Conservation (phyloP, 768 basidiomycete species). For the Amanita pallidorosea region DNA sequence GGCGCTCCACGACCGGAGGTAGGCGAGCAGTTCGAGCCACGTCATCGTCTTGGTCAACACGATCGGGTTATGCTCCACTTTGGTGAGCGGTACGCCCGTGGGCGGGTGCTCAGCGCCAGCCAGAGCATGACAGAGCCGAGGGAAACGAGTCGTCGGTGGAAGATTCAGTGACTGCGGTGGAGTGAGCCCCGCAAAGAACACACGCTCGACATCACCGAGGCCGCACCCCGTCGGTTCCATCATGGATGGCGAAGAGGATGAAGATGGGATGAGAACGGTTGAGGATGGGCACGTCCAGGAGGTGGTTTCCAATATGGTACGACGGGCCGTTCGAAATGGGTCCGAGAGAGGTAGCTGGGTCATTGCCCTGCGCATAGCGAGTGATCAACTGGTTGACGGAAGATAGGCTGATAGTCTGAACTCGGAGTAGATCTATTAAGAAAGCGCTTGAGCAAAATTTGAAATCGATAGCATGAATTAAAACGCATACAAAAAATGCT, state of each 20-base stretch:
- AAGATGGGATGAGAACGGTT: constrained; percentile 11
- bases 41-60: constrained; percentile 46
- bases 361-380: constrained; percentile 49
- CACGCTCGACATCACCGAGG: constrained; percentile 34
- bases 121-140: constrained; percentile 3
- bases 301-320: constrained; percentile 64
- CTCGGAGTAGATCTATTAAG: constrained; percentile 50
- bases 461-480: neutral
- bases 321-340: constrained; percentile 75
- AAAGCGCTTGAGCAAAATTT: no score
- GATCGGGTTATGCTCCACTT: constrained; percentile 24
- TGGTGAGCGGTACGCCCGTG: constrained; percentile 24
- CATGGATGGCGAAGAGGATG: neutral
- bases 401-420: constrained; percentile 53
- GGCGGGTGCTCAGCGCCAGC: constrained; percentile 12
- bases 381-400: constrained; percentile 46
- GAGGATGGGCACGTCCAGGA: constrained; percentile 60
- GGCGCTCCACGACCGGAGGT: constrained; percentile 63
- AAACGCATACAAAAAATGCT: constrained; percentile 70
- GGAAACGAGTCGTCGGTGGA: constrained; percentile 6
- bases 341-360: constrained; percentile 46
- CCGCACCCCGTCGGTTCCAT: constrained; percentile 13
- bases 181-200: constrained; percentile 47
- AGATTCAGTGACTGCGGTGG: neutral
- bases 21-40: constrained; percentile 57